A percentile compares a stretch with the other conserved stretches of the same genome.
These are phyloP conservation scores for Debaryomyces robertsiae DNA, from an alignment of 1,139 yeast species.

Conservation along the genomic window DNA sequence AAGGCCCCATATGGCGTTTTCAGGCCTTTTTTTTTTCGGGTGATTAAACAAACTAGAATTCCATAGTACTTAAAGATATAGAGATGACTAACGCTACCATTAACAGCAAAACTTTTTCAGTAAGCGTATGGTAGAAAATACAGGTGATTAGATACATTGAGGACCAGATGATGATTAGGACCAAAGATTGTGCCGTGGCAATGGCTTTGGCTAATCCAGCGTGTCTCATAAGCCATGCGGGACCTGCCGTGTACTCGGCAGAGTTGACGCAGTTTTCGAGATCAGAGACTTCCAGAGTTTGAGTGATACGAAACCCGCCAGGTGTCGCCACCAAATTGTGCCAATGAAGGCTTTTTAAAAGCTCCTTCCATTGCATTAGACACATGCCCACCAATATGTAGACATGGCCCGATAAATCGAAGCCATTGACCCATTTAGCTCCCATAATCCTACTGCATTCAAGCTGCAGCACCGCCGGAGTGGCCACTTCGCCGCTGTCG, in stretches of 20 bases:
- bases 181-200: constrained; percentile 13
- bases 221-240: constrained; percentile 5
- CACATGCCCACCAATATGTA: constrained; percentile 55
- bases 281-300: constrained; percentile 14
- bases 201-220: constrained; percentile 4
- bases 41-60: background rate
- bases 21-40: too few relatives aligned
- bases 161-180: constrained; percentile 39
- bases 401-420: constrained; percentile 67
- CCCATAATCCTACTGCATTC: constrained; percentile 11
- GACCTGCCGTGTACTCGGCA: constrained; percentile 10
- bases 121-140: constrained; percentile 60
- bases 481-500: constrained; percentile 12
- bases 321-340: constrained; percentile 1
- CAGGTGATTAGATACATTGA: constrained; percentile 55
- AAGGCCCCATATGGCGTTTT: too few relatives aligned
- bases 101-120: constrained; percentile 58
- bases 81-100: constrained; percentile 49
- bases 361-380: constrained; percentile 43
- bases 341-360: constrained; percentile 18
- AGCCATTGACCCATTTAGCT: constrained; percentile 22
- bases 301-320: constrained; percentile 1
- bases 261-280: constrained; percentile 10
- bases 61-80: too few relatives aligned
- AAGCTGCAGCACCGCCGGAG: constrained; percentile 13